Evolutionary conservation across 2,329 filamentous ascomycete genomes (phyloP).

Genomic region (Botrytis fabae): DNA sequence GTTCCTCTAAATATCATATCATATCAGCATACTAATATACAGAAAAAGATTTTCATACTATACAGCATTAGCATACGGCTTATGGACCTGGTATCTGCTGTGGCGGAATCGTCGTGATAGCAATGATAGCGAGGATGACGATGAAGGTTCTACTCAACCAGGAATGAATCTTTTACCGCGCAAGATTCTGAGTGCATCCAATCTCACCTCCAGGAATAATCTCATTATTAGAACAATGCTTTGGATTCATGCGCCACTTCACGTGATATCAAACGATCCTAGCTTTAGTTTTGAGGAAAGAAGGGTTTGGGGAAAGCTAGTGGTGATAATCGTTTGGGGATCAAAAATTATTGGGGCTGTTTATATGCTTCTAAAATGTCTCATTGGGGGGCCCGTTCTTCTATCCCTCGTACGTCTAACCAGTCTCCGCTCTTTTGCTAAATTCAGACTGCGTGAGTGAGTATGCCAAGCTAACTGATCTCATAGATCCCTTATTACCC

Average conservation of each 20-base stretch:
- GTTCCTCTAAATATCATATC: background rate
- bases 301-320: background rate
- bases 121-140: background rate
- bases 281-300: background rate
- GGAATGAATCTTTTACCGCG: constrained; percentile 5
- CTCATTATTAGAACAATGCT: background rate
- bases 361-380: background rate
- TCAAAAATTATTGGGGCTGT: background rate
- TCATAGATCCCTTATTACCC: background rate
- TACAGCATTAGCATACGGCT: background rate
- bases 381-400: background rate
- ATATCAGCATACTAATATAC: background rate
- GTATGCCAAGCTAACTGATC: background rate
- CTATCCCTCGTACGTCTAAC: background rate
- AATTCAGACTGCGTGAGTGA: too few species aligned
- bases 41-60: background rate
- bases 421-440: background rate
- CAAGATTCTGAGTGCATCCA: background rate
- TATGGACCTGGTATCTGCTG: constrained; percentile 4
- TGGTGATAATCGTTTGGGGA: background rate
- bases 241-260: background rate
- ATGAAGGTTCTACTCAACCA: background rate
- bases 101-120: background rate
- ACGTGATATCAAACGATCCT: background rate
- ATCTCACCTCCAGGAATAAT: background rate